Evolutionary conservation across 2,329 filamentous ascomycete genomes (phyloP), one percentile per base, ranked within the genome.

Genomic region (Aureobasidium sp.): DNA sequence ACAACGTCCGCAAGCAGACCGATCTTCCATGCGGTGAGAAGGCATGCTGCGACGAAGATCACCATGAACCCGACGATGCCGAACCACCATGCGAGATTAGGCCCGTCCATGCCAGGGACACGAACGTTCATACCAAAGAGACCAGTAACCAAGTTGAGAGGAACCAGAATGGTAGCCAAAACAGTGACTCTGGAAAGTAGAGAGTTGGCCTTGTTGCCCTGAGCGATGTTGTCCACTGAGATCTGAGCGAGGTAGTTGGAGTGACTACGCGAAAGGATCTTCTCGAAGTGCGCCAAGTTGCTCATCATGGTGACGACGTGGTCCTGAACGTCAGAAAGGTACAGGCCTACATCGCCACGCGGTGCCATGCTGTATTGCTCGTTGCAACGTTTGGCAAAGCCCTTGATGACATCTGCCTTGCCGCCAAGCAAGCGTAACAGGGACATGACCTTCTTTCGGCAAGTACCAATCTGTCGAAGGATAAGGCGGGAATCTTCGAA

Each of bases 251-350:
- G 83, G 72, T 99, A 97, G 75, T 97, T 99, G 79, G 89, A 90
- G 78, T 99, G 94, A 2, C 90, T 89, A 26, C 94, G 88, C 32
- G 89, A 92, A 55, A 99, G 83, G 83, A 99, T 97, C 81, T 97
- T 97, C 75, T 99, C 94, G 68, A 96, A 97, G 73, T 99, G 94
- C 0, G 86, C 86, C 69, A 99, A 77, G 75, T 96, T 99, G 68
- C 90, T 94, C 84, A 96, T 96, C 93, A 97, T 97, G 50, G 94
- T 99, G 64, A 99, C 91, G 59, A 99, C 93, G 82, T 99, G 94
- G 77, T 99, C 94, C 76, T 99, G 94, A 66, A 99, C 97, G 77
- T 99, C 94, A 70, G 91, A 91, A 39, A 99, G 84, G 72, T 99
- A 99, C 70, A 99, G 84, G 26, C 92, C 94, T 67, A 99, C 96